Conservation (phyloP, 2,329 filamentous ascomycete genomes). For the Colletotrichum gloeosporioides region DNA sequence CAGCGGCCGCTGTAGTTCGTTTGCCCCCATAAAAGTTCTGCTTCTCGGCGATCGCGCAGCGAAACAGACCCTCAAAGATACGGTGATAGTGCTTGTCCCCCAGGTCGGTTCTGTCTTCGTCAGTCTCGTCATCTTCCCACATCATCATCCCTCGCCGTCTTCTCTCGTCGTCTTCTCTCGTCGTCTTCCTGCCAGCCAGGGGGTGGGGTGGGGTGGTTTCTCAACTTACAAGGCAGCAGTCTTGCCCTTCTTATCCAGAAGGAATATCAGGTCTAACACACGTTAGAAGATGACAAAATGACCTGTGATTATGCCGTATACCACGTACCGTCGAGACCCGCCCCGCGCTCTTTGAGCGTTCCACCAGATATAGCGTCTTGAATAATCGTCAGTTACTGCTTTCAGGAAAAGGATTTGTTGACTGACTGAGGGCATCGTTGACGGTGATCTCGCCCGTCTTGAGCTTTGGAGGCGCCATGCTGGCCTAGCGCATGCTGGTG, state of each 20-base stretch:
- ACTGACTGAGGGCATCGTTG: constrained; percentile 19
- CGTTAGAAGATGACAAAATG: not conserved
- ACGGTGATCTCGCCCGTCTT: constrained; percentile 16
- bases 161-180: not conserved
- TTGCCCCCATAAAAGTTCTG: constrained; percentile 62
- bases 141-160: not conserved
- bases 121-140: not conserved
- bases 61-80: constrained; percentile 83
- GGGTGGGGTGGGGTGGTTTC: not conserved
- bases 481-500: not conserved
- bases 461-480: constrained; percentile 17
- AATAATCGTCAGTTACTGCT: not conserved
- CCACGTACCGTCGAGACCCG: constrained; percentile 45
- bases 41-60: constrained; percentile 71
- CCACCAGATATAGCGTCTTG: constrained; percentile 33
- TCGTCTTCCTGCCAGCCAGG: not conserved
- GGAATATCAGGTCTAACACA: constrained; percentile 38
- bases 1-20: constrained; percentile 53
- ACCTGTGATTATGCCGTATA: not conserved
- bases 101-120: constrained; percentile 44
- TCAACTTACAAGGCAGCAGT: constrained; percentile 39
- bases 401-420: not conserved
- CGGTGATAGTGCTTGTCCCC: constrained; percentile 81
- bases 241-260: constrained; percentile 40
- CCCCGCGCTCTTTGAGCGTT: constrained; percentile 41